A percentile compares a stretch with the other conserved stretches of the same genome.
These are phyloP conservation scores for Knufia petricola DNA, from an alignment of 2,329 filamentous ascomycete genomes.

Conservation along the genomic window DNA sequence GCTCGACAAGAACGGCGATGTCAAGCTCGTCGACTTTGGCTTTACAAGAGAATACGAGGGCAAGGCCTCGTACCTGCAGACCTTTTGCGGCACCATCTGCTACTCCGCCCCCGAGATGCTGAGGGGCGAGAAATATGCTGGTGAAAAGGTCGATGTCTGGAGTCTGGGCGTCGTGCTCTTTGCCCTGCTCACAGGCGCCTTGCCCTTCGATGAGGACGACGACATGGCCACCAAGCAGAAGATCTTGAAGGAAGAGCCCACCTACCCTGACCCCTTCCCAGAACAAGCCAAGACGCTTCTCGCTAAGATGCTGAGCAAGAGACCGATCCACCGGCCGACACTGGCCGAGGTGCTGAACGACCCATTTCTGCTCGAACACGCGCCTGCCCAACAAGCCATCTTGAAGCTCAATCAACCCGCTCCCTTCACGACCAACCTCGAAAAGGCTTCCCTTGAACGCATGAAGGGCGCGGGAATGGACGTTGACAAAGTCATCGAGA, in stretches of 20 bases:
- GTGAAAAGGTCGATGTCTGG: conserved; percentile 98
- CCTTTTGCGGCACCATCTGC: conserved; percentile 94
- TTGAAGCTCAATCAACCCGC: conserved; percentile 70
- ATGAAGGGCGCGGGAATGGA: conserved; percentile 93
- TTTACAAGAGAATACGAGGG: conserved; percentile 97
- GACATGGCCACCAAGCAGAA: conserved; percentile 75
- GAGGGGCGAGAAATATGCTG: conserved; percentile 94
- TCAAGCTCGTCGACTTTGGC: conserved; percentile 95
- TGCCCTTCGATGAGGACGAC: conserved; percentile 89
- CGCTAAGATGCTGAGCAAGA: conserved; percentile 74
- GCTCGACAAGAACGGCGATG: conserved; percentile 91
- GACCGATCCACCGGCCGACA: conserved; percentile 71
- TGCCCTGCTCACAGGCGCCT: conserved; percentile 66
- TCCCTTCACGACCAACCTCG: conserved; percentile 74
- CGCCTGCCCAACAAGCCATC: conserved; percentile 79
- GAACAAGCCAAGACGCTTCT: conserved; percentile 69
- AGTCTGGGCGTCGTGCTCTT: conserved; percentile 89
- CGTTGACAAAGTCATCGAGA: conserved; percentile 88
- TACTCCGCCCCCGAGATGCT: conserved; percentile 98
- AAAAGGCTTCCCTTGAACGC: conserved; percentile 82
- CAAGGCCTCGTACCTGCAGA: conserved; percentile 87
- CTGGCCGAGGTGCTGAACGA: conserved; percentile 79
- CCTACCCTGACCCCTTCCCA: conserved; percentile 71
- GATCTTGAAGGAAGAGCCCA: conserved; percentile 78
- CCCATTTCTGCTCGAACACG: conserved; percentile 78